A percentile compares a stretch with the other conserved stretches of the same genome.
Conservation (phyloP, 2,329 filamentous ascomycete genomes). For the Aspergillus terreus region DNA sequence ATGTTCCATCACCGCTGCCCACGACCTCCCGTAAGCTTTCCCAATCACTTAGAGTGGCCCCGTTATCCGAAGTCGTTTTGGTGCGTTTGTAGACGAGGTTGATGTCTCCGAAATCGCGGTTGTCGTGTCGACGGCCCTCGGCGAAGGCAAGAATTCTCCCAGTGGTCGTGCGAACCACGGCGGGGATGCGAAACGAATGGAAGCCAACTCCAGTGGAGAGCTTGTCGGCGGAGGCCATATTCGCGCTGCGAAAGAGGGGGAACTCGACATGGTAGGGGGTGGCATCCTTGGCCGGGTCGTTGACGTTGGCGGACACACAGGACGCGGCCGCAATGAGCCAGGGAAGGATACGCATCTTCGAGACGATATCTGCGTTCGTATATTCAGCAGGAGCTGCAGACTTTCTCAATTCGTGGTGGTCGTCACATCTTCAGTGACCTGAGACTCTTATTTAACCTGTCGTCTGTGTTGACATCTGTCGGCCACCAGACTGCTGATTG, state of each 20-base stretch:
- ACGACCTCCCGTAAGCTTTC: constrained; percentile 22
- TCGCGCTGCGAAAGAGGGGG: constrained; percentile 23
- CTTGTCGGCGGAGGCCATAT: constrained; percentile 23
- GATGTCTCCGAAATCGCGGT: constrained; percentile 26
- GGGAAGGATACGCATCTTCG: neutral
- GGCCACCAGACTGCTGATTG: too few relatives aligned
- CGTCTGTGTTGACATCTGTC: too few relatives aligned
- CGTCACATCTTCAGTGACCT: too few relatives aligned
- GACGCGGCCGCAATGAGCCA: neutral
- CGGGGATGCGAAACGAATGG: constrained; percentile 27
- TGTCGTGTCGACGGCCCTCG: constrained; percentile 23
- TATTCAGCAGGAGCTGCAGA: too few relatives aligned
- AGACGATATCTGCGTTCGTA: neutral
- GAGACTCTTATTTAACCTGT: too few relatives aligned
- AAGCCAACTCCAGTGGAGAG: constrained; percentile 23
- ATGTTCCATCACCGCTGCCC: constrained; percentile 20
- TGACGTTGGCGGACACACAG: neutral
- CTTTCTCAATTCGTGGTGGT: too few relatives aligned
- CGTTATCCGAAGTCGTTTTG: constrained; percentile 19
- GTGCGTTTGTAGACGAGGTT: constrained; percentile 28
- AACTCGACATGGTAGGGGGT: constrained; percentile 17
- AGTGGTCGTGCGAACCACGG: constrained; percentile 20
- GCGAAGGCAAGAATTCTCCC: constrained; percentile 26
- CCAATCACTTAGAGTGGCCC: constrained; percentile 20
- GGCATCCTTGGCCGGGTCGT: neutral